Conservation (phyloP, 305 asterid genomes). For the Solanum hybrid region DNA sequence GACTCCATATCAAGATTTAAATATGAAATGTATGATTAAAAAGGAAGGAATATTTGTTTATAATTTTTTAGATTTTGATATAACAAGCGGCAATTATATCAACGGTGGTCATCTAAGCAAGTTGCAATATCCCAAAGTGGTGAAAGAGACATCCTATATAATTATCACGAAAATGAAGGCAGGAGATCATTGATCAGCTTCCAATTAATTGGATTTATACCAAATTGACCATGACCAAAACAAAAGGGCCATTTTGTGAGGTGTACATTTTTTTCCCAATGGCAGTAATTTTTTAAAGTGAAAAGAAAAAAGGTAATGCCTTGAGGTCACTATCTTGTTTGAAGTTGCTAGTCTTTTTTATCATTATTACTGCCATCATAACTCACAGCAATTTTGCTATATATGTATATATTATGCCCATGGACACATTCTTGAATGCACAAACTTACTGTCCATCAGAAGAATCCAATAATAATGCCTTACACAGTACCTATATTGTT, state of each 20-base stretch:
- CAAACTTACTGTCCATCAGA: background rate
- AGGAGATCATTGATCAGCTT: background rate
- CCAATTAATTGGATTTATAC: background rate
- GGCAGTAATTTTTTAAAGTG: background rate
- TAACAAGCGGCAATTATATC: background rate
- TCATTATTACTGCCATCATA: slow-evolving; percentile 5
- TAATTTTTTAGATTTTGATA: background rate
- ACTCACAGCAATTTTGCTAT: background rate
- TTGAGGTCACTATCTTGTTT: slow-evolving; percentile 12
- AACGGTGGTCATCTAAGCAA: background rate
- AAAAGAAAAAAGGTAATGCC: background rate
- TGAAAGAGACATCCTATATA: background rate
- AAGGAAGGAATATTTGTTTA: background rate
- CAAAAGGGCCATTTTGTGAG: slow-evolving; percentile 6
- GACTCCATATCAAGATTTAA: background rate
- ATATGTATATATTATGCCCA: background rate
- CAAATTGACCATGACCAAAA: background rate
- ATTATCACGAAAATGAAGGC: background rate
- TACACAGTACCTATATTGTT: background rate
- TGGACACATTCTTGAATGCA: slow-evolving; percentile 4
- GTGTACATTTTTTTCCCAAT: background rate
- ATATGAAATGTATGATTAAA: background rate
- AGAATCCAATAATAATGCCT: slow-evolving; percentile 2
- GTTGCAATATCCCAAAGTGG: background rate
- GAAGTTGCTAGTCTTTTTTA: slow-evolving; percentile 7